Base-by-base conservation (phyloP, 345 rosid genomes). In the Citrus australasica region DNA sequence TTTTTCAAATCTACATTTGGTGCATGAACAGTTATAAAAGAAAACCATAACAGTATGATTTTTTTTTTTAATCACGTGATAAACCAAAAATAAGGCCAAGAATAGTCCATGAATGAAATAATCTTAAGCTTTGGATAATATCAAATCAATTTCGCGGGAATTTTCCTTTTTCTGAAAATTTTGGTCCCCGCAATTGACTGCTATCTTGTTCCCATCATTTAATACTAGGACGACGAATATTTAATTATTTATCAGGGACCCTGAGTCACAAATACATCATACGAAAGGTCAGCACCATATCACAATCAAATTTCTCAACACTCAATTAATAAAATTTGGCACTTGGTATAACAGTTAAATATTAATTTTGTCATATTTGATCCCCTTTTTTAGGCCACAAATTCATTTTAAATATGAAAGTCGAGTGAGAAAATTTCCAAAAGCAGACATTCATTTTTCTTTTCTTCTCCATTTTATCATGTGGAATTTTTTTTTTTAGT, bases 181-280 rank as follows among this genome's bases (percentile, higher is more conserved):
- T 33, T 60, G 75, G 65, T 66, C 81, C 73, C 79, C 73, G 13
- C 6, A 51, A 9, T 79, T 77, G 87, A 84, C 70, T 16, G 78
- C 79, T 77, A 74, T 42, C 69, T 77, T 77, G 83, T 79, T 80
- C 33, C 10, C 33, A 3, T 35, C 3, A 38, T n/a, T 78, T 32
- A 69, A 32, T 32, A 21, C 16, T 4, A 14, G 10, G 27, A 4
- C 42, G 25, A 51, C 13, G 46, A 65, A 30, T 32, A 48, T 24
- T 64, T 32, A 58, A 30, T 46, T 46, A 46, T 46, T 46, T 63
- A 11, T 7, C 1, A n/a, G 32, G 62, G 71, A 65, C 48, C 63
- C 24, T 25, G 6, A 53, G 37, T 8, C 25, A n/a, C 2, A 5
- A 25, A 40, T 17, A 65, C 4, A 7, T 67, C 19, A 2, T 28